These are phyloP conservation scores for Cnidoscolus chayamansa DNA, from an alignment of 441 rosid species.

Conservation along the genomic window DNA sequence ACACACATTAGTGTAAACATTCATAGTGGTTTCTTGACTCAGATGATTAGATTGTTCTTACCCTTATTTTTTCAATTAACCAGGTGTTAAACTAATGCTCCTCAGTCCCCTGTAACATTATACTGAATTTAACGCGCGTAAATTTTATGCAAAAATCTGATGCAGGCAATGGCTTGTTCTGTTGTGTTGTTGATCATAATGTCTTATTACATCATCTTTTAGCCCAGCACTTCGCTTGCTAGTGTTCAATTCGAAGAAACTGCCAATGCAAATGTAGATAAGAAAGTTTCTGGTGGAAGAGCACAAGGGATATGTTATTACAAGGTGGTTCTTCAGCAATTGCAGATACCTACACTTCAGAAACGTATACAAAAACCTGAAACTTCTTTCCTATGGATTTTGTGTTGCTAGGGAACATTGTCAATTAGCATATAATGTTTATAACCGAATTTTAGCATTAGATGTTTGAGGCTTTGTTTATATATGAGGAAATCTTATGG, in stretches of 20 bases:
- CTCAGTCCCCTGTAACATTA: background rate
- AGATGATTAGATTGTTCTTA: no score
- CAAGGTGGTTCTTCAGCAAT: conserved; percentile 3
- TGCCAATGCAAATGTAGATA: conserved; percentile 22
- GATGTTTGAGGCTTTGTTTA: conserved; percentile 15
- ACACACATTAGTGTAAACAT: background rate
- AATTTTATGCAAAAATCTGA: conserved; percentile 8
- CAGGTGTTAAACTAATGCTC: background rate
- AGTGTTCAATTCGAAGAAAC: conserved; percentile 13
- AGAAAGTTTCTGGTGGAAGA: conserved; percentile 8
- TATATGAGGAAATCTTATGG: conserved; percentile 11
- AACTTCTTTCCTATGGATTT: background rate
- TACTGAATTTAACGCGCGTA: background rate
- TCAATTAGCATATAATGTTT: conserved; percentile 1
- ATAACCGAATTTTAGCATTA: background rate
- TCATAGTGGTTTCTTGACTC: background rate
- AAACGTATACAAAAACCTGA: background rate
- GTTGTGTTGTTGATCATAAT: conserved; percentile 45
- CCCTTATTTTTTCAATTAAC: no score
- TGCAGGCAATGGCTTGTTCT: conserved; percentile 77
- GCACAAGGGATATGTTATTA: conserved; percentile 9
- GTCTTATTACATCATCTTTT: conserved; percentile 28
- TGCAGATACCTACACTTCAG: conserved; percentile 7
- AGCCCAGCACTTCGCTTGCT: conserved; percentile 10
- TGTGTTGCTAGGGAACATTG: background rate